Evolutionary conservation across 2,329 filamentous ascomycete species (phyloP), one percentile per base, ranked within the genome.

Genomic region (Orbilia ellipsospora): DNA sequence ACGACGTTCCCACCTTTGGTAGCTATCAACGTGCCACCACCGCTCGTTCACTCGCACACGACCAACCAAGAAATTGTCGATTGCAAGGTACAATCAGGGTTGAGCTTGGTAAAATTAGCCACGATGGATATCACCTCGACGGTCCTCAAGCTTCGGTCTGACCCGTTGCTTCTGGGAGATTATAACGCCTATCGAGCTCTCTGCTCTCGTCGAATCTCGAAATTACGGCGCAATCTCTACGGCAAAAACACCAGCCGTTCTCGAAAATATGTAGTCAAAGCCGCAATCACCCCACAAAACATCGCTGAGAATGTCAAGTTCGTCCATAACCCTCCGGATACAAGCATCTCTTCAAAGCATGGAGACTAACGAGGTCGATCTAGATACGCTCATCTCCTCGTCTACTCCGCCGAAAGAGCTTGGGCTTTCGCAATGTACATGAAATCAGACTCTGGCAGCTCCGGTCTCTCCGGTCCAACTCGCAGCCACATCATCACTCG

Each of bases 361-460:
- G 61, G 7, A 52, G 15, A 44, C 65, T 69, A 51, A 65, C 61
- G 50, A 23, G 36, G 54, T 12, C 76, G 80, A 66, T 15, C 54
- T 79, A 96, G 92, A 82, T 92, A 90, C 83, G 88, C 90, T 57
- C 87, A 91, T 78, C 86, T 97, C n/a, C 86, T 94, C 36, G 86
- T 99, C 68, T 88, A 97, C 80, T 92, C 89, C 45, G 90, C 94
- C 75, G 95, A 99, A 84, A 88, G 95, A 78, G 92, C 94, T 61
- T 98, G 93, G 92, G 94, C 95, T 44, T 90, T 97, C 82, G 94
- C 94, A 70, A 96, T 98, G 93, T 89, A 91, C 81, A 93, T 97
- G 87, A 97, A 96, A 83, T 88, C 92, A 45, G 79, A 80, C 52
- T 87, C 91, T 79, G 92, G 95, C 79, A 89, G 90, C 75, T 92